Conservation (phyloP, 305 asterid species). For the Nicotiana rustica region DNA sequence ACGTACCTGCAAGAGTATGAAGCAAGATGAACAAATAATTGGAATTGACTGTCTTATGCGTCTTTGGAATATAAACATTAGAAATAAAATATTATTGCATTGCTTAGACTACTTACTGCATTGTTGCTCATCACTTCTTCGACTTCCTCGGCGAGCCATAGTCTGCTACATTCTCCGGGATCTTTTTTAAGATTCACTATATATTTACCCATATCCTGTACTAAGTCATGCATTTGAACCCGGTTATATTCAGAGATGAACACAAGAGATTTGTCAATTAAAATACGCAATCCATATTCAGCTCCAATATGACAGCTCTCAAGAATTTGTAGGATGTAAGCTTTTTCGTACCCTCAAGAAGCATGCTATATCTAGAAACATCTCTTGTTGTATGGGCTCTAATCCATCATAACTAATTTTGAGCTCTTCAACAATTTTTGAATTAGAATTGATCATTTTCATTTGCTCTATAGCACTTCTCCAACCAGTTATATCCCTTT, state of each 20-base stretch:
- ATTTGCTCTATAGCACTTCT: background rate
- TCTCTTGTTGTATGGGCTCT: background rate
- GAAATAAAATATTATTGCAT: background rate
- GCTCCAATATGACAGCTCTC: too few species aligned
- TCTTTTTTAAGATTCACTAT: background rate
- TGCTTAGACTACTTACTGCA: background rate
- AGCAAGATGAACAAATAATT: background rate
- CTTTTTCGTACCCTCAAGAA: background rate
- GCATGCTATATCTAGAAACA: slow-evolving; percentile 6
- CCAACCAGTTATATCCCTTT: background rate
- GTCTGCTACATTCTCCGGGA: background rate
- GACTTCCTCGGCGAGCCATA: background rate
- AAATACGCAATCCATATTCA: too few species aligned
- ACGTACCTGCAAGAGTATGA: background rate
- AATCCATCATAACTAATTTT: background rate
- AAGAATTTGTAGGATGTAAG: too few species aligned
- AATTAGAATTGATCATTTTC: background rate
- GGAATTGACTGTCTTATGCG: background rate
- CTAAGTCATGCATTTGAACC: background rate
- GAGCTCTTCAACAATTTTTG: background rate
- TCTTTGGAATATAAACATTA: background rate
- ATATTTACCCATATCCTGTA: background rate
- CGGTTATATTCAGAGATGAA: background rate
- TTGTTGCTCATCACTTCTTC: background rate
- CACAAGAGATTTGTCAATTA: background rate